A percentile compares a stretch with the other conserved stretches of the same genome.
phyloP scores from a whole-genome alignment of 2,329 filamentous ascomycete genomes.

The Xylariaceae sp. region DNA sequence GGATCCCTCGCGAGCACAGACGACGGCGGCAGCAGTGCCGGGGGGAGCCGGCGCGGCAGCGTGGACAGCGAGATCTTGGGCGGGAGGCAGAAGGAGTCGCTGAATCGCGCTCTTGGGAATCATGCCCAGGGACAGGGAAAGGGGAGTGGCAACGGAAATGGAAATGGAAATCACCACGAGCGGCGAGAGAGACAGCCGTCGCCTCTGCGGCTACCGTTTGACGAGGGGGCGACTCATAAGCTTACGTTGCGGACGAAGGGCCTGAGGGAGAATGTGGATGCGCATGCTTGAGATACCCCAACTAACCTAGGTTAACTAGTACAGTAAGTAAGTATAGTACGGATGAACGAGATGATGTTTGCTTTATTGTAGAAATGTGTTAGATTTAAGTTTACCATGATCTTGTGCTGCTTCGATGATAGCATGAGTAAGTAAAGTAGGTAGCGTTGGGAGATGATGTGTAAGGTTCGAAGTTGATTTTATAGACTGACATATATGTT shows the following conservation, averaged over 20 bases:
- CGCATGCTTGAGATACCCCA: constrained; percentile 23
- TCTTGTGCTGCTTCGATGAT: too few relatives aligned
- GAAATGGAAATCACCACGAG: constrained; percentile 10
- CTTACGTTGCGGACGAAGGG: constrained; percentile 53
- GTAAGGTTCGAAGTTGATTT: too few relatives aligned
- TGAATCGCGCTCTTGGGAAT: constrained; percentile 34
- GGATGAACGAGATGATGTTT: too few relatives aligned
- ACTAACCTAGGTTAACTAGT: constrained; percentile 6
- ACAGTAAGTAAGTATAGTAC: too few relatives aligned
- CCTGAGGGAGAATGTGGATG: constrained; percentile 43
- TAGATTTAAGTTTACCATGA: too few relatives aligned
- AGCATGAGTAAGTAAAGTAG: too few relatives aligned
- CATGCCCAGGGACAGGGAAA: background rate
- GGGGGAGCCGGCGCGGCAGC: constrained; percentile 30
- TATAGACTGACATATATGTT: too few relatives aligned
- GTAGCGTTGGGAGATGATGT: too few relatives aligned
- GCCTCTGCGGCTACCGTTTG: constrained; percentile 41
- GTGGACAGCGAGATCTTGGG: constrained; percentile 28
- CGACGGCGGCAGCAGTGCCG: constrained; percentile 36
- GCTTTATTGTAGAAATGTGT: too few relatives aligned
- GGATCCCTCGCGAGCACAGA: constrained; percentile 22
- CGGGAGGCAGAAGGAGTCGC: constrained; percentile 36
- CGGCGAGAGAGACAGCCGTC: constrained; percentile 3
- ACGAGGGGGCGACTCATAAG: constrained; percentile 37
- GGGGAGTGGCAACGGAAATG: too few relatives aligned